Conservation (phyloP, 2,329 filamentous ascomycete genomes). For the Domatiomyces catenatus region DNA sequence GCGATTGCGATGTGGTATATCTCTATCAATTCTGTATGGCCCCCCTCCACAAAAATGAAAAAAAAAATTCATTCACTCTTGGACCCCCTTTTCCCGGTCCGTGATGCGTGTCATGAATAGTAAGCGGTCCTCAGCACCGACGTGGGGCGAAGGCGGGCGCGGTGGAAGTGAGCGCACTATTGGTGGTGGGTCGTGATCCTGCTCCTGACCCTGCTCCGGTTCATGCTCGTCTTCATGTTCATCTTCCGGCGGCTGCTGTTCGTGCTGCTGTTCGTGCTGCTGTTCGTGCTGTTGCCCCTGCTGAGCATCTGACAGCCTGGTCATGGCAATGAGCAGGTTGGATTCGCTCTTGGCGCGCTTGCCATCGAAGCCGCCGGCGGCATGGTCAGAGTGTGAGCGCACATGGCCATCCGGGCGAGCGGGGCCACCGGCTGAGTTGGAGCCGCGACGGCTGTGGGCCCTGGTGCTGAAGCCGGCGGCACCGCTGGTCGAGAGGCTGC, state of each 20-base stretch:
- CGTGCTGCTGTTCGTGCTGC: too few relatives aligned
- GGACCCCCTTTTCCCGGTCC: background rate
- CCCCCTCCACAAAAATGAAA: too few relatives aligned
- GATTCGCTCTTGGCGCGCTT: background rate
- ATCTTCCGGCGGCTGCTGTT: too few relatives aligned
- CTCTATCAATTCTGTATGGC: too few relatives aligned
- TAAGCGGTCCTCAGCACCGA: background rate
- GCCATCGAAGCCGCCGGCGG: constrained; percentile 30
- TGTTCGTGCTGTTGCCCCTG: background rate
- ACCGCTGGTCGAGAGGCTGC: constrained; percentile 1
- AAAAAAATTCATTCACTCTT: background rate
- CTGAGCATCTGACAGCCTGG: background rate
- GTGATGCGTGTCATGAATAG: background rate
- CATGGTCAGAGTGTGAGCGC: constrained; percentile 17
- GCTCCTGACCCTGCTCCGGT: background rate
- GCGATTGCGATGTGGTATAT: background rate
- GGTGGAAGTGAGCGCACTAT: background rate
- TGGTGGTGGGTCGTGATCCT: too few relatives aligned
- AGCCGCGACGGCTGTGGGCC: background rate
- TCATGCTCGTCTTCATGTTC: too few relatives aligned
- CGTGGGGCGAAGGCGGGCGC: background rate
- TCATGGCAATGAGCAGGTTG: background rate
- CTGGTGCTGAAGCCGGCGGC: too few relatives aligned
- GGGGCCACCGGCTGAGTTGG: background rate
- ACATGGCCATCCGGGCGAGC: background rate